Evolutionary conservation across 148 eudicot genomes (phyloP).

Genomic region (Selenicereus undatus): DNA sequence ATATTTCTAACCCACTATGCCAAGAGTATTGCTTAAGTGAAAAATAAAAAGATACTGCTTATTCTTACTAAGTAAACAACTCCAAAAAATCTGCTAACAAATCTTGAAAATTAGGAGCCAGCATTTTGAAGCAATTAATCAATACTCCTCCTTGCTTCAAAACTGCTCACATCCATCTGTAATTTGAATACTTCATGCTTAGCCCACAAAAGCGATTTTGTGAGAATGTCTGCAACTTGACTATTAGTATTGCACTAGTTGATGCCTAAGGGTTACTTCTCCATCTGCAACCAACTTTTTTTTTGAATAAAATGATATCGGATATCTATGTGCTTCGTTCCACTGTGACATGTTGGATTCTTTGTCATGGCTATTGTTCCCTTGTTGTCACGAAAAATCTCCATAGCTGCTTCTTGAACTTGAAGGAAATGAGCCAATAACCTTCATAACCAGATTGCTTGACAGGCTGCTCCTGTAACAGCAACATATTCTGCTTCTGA

Average conservation of each 20-base stretch:
- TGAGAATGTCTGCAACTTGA: not conserved
- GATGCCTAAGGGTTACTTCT: not conserved
- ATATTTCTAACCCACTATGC: no score
- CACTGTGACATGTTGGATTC: constrained; percentile 10
- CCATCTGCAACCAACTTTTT: not conserved
- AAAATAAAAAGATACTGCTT: no score
- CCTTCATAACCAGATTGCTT: constrained; percentile 5
- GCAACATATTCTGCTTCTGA: not conserved
- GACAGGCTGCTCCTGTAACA: not conserved
- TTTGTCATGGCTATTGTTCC: not conserved
- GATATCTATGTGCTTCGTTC: not conserved
- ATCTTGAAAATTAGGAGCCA: no score
- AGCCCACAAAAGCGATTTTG: not conserved
- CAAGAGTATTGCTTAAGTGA: no score
- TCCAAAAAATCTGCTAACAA: no score
- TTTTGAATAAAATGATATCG: not conserved
- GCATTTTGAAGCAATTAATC: no score
- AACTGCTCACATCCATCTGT: no score
- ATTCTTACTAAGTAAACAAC: no score
- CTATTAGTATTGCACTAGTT: not conserved
- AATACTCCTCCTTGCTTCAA: not conserved
- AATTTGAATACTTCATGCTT: not conserved
- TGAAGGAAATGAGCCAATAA: no score
- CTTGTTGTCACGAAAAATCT: not conserved
- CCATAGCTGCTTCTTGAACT: not conserved